Evolutionary conservation across 805 yeast species (phyloP), one percentile per base, ranked within the genome.

Genomic region (Candida schatavii): DNA sequence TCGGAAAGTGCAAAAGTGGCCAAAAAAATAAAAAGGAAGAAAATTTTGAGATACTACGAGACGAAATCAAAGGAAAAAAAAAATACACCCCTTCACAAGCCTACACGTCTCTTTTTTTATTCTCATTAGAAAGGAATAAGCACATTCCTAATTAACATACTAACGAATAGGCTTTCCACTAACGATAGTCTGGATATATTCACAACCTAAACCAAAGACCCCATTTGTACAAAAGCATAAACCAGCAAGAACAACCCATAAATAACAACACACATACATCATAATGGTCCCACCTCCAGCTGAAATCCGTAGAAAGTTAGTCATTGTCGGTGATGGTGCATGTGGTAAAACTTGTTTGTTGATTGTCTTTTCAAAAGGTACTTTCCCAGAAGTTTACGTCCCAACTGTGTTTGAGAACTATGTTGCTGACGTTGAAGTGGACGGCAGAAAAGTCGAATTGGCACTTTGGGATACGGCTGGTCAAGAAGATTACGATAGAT

Each of bases 391-490:
- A 66, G 91, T 88, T 48, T 88, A 88, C 62, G 96, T 89, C 37
- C 97, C 97, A 60, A 88, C 97, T 19, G 98, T 91, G 47, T 91
- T 91, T 59, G 98, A 91, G 66, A 93, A 90, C 75, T 93, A 91
- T 67, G 97, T 91, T 56, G 95, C 97, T 36, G 97, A 89, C 64
- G 97, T 91, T 44, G 73, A 68, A 50, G 96, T 68, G 30, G 74
- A 69, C 45, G 73, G 74, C 31, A 68, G 74, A 65, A 68, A 63
- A 48, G 97, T 91, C 45, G 96, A 90, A 64, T 74, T 89, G 66
- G 96, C 96, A 5, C 74, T 89, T 52, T 89, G 97, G 97, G 97
- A 89, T 88, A 89, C 97, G 53, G 96, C 97, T 43, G 97, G 97
- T 51, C 97, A 89, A 78, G 97, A 89, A 75, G 97, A 90, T 73